phyloP scores from a whole-genome alignment of 2,329 filamentous ascomycete genomes.

The Fusarium cicatricum region DNA sequence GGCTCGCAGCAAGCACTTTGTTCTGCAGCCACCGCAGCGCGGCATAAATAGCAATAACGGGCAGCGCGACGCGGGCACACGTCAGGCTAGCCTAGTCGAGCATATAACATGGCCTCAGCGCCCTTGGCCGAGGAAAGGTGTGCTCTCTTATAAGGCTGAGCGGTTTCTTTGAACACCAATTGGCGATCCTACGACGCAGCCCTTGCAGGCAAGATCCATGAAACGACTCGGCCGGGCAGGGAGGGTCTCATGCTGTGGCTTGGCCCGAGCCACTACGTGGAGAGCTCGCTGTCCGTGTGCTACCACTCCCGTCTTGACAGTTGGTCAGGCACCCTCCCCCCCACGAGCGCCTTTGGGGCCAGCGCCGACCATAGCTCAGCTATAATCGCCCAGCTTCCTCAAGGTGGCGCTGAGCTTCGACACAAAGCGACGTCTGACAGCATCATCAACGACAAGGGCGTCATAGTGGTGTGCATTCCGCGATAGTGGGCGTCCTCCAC shows the following conservation, averaged over 20 bases:
- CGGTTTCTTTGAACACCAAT: neutral
- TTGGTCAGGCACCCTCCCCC: conserved; percentile 11
- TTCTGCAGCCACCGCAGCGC: neutral
- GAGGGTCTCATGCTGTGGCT: conserved; percentile 11
- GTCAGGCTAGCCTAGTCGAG: conserved; percentile 3
- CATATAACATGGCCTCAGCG: neutral
- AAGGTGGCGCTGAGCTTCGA: conserved; percentile 1
- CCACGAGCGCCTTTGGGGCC: neutral
- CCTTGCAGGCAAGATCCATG: conserved; percentile 32
- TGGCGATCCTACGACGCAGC: conserved; percentile 20
- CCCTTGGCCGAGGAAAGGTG: conserved; percentile 2
- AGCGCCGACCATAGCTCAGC: neutral
- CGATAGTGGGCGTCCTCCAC: conserved; percentile 1
- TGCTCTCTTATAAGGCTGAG: conserved; percentile 32
- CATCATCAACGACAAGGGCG: neutral
- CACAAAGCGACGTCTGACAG: conserved; percentile 5
- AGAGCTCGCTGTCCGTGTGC: conserved; percentile 27
- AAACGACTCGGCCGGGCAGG: conserved; percentile 15
- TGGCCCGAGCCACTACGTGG: conserved; percentile 7
- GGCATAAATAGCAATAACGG: conserved; percentile 5
- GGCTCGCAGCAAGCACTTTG: conserved; percentile 2
- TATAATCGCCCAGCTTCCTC: conserved; percentile 1
- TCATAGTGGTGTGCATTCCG: neutral
- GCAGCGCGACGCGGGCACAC: neutral
- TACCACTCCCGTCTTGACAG: conserved; percentile 16